Percentiles rank a stretch among this genome's conserved stretches.
Conservation (phyloP, 805 yeast species). For the Yamadazyma sp. region DNA sequence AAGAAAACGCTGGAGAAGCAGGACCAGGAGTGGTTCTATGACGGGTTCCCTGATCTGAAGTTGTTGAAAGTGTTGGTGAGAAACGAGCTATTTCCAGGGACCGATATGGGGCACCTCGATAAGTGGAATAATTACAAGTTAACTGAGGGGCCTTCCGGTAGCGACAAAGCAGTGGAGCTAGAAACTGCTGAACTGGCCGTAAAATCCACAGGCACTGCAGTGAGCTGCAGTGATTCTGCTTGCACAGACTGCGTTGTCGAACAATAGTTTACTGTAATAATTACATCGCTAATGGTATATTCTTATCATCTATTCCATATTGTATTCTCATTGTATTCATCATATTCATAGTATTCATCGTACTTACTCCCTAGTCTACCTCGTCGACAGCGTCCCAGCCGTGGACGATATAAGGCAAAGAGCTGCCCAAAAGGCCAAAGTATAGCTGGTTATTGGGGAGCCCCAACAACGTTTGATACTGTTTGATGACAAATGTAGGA, state of each 20-base stretch:
- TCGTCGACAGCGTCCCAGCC: conserved; percentile 46
- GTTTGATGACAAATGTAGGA: conserved; percentile 54
- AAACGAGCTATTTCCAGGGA: conserved; percentile 54
- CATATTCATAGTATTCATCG: not conserved
- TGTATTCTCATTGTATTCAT: too few species aligned
- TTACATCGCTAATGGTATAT: too few species aligned
- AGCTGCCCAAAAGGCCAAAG: conserved; percentile 47
- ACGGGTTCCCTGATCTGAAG: conserved; percentile 88
- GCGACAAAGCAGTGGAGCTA: too few species aligned
- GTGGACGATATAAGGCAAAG: conserved; percentile 52
- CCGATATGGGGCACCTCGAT: conserved; percentile 66
- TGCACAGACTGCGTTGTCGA: not conserved
- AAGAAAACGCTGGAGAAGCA: conserved; percentile 33
- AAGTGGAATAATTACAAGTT: conserved; percentile 13
- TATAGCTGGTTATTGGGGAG: conserved; percentile 48
- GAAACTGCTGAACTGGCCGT: too few species aligned
- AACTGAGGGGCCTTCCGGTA: too few species aligned
- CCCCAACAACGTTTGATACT: conserved; percentile 55
- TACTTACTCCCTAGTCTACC: conserved; percentile 14
- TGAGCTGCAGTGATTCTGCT: too few species aligned
- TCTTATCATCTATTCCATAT: not conserved
- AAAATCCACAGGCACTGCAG: too few species aligned
- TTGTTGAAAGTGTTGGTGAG: conserved; percentile 68
- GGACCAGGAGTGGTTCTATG: conserved; percentile 38
- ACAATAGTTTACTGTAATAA: not conserved